These are phyloP conservation scores for Chrysophaeum taylorii DNA, from an alignment of 352 stramenopile species.

Conservation along the genomic window DNA sequence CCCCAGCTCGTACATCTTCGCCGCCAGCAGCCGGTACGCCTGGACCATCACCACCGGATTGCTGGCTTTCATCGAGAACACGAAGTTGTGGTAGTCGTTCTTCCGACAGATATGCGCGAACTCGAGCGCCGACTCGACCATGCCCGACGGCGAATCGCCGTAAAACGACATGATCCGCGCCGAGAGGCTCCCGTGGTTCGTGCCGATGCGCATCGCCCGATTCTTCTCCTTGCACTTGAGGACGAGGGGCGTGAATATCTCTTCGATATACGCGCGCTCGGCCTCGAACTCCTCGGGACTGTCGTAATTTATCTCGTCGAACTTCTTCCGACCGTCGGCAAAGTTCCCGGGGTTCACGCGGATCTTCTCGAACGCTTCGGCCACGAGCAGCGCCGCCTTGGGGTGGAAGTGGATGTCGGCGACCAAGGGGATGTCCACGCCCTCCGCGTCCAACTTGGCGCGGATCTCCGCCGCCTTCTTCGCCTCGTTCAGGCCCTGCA, in stretches of 20 bases:
- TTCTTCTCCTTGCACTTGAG: constrained; percentile 65
- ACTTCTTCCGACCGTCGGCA: constrained; percentile 62
- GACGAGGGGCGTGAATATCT: constrained; percentile 59
- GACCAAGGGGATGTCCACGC: constrained; percentile 62
- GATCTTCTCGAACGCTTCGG: constrained; percentile 69
- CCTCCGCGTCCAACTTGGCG: constrained; percentile 54
- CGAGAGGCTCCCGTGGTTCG: constrained; percentile 66
- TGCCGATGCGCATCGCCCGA: constrained; percentile 66
- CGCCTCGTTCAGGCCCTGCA: constrained; percentile 58
- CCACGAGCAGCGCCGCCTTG: constrained; percentile 55
- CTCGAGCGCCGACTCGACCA: constrained; percentile 69
- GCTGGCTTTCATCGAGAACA: constrained; percentile 74
- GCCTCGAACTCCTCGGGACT: constrained; percentile 54
- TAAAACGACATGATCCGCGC: constrained; percentile 66
- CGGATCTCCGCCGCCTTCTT: constrained; percentile 52
- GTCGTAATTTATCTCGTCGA: constrained; percentile 64
- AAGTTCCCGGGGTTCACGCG: constrained; percentile 76
- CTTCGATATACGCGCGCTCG: constrained; percentile 53
- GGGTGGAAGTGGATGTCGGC: constrained; percentile 75
- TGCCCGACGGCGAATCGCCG: constrained; percentile 62
- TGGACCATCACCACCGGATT: constrained; percentile 74
- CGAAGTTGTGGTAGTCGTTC: constrained; percentile 72
- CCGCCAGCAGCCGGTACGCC: constrained; percentile 61
- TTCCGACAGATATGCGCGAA: constrained; percentile 66
- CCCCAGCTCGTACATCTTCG: constrained; percentile 54